Percentiles rank a stretch among this genome's conserved stretches.
Conservation (phyloP, 805 yeast genomes). For the Candida corydali region DNA sequence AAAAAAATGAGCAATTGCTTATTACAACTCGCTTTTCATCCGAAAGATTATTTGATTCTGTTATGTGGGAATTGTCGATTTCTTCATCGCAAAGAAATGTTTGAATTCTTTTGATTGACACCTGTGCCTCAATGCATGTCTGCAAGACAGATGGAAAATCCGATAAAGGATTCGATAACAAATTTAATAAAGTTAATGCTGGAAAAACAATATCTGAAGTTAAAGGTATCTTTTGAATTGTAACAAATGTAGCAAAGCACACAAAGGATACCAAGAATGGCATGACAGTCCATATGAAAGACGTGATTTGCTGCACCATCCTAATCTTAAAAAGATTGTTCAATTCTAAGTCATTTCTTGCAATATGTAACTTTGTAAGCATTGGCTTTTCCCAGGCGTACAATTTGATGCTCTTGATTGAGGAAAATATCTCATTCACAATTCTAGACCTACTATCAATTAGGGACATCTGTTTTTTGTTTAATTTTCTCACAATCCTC, state of each 20-base stretch:
- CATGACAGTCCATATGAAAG: slow-evolving; percentile 77
- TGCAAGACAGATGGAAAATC: slow-evolving; percentile 89
- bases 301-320: slow-evolving; percentile 61
- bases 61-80: slow-evolving; percentile 72
- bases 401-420: slow-evolving; percentile 86
- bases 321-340: slow-evolving; percentile 73
- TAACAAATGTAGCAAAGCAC: slow-evolving; percentile 79
- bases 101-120: slow-evolving; percentile 70
- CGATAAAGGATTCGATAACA: slow-evolving; percentile 86
- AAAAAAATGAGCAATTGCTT: slow-evolving; percentile 74
- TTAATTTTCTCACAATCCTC: slow-evolving; percentile 63
- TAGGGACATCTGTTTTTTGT: slow-evolving; percentile 79
- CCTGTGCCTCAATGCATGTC: slow-evolving; percentile 82
- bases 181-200: slow-evolving; percentile 81
- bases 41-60: slow-evolving; percentile 43
- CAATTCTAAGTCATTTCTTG: slow-evolving; percentile 85
- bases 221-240: slow-evolving; percentile 54
- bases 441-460: slow-evolving; percentile 92
- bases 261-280: slow-evolving; percentile 88
- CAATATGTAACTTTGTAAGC: slow-evolving; percentile 63
- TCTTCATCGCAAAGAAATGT: slow-evolving; percentile 73
- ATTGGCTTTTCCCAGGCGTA: slow-evolving; percentile 96
- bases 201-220: slow-evolving; percentile 91
- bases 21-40: slow-evolving; percentile 68
- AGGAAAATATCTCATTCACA: slow-evolving; percentile 82